Evolutionary conservation across 345 rosid genomes (phyloP).

Genomic region (Anastatica hierochuntica): DNA sequence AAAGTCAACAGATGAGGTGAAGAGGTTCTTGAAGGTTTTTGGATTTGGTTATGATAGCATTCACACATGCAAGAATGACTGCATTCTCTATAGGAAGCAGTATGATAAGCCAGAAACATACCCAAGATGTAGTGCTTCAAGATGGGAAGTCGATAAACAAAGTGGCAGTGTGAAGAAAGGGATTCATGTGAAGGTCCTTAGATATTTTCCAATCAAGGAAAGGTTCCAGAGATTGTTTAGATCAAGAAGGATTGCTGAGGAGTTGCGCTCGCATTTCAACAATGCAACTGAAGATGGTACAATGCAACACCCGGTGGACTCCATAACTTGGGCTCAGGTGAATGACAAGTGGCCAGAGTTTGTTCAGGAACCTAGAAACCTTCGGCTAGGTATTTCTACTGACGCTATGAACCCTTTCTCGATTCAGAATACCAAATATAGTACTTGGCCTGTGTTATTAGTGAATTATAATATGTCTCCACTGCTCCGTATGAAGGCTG

Average conservation of each 20-base stretch:
- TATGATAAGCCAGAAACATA: neutral
- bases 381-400: neutral
- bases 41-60: neutral
- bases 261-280: neutral
- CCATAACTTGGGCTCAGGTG: neutral
- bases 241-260: neutral
- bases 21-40: neutral
- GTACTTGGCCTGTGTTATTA: neutral
- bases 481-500: neutral
- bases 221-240: neutral
- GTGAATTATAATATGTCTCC: neutral
- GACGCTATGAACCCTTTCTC: neutral
- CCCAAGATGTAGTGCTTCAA: neutral
- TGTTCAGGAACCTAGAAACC: neutral
- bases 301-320: neutral
- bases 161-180: neutral
- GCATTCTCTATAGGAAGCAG: neutral
- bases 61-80: neutral
- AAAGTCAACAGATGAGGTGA: neutral
- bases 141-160: neutral
- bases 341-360: neutral
- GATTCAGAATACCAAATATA: neutral
- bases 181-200: neutral
- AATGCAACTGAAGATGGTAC: neutral
- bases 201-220: neutral